phyloP scores from a whole-genome alignment of 306 rosid species.

The Clitoria ternatea region DNA sequence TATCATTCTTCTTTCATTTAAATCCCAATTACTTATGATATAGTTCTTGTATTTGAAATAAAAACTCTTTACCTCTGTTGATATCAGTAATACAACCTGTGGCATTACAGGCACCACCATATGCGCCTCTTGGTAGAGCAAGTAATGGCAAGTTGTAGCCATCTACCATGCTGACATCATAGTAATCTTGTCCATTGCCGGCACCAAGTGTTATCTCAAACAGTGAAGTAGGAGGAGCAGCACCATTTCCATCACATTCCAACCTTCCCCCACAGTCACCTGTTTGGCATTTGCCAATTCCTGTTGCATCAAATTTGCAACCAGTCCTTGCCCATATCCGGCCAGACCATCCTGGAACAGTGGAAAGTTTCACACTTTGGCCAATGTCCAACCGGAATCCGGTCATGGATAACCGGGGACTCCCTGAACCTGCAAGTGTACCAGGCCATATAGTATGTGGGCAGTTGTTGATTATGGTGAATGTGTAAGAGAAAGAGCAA shows the following conservation, averaged over 20 bases:
- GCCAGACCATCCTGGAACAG: constrained; percentile 75
- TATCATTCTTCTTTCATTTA: not conserved
- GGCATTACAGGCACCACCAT: constrained; percentile 54
- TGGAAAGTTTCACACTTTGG: constrained; percentile 40
- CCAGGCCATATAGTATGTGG: constrained; percentile 70
- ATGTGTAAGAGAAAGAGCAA: constrained; percentile 30
- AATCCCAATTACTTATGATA: not conserved
- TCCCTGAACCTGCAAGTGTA: constrained; percentile 58
- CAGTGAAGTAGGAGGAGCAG: constrained; percentile 67
- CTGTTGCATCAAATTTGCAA: constrained; percentile 59
- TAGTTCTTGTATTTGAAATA: not conserved
- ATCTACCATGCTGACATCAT: constrained; percentile 75
- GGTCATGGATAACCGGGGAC: constrained; percentile 48
- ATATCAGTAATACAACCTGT: constrained; percentile 67
- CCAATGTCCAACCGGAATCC: constrained; percentile 51
- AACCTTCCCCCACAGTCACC: constrained; percentile 85
- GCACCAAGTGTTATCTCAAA: constrained; percentile 73
- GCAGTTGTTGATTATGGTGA: constrained; percentile 71
- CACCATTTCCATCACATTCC: constrained; percentile 70
- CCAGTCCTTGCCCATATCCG: constrained; percentile 86
- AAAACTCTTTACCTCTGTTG: constrained; percentile 46
- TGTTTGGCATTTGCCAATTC: constrained; percentile 65
- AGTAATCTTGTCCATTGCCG: constrained; percentile 52
- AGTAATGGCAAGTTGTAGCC: constrained; percentile 73
- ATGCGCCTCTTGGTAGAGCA: constrained; percentile 45